Conservation (phyloP, 495 filamentous ascomycete species). For the Monascus purpureus region DNA sequence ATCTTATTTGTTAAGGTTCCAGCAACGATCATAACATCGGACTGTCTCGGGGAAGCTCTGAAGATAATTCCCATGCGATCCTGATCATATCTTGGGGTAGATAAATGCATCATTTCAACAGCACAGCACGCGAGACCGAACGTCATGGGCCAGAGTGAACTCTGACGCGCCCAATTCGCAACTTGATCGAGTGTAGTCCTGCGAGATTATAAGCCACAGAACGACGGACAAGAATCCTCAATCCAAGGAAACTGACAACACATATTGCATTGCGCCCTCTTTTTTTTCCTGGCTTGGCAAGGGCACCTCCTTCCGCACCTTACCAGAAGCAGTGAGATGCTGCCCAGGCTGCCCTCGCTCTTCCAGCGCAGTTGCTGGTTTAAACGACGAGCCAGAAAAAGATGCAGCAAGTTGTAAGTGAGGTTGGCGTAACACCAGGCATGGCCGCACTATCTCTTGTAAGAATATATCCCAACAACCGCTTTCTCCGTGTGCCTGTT, state of each 20-base stretch:
- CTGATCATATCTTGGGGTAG: slow-evolving; percentile 90
- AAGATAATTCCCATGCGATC: slow-evolving; percentile 95
- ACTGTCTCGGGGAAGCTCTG: slow-evolving; percentile 87
- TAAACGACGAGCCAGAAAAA: slow-evolving; percentile 29
- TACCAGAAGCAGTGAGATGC: slow-evolving; percentile 32
- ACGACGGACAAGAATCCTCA: neutral
- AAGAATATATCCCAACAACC: too few species aligned
- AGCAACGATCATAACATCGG: slow-evolving; percentile 96
- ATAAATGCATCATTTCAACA: slow-evolving; percentile 97
- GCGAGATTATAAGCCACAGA: slow-evolving; percentile 4
- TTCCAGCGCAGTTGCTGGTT: slow-evolving; percentile 29
- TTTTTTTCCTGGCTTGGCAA: slow-evolving; percentile 84
- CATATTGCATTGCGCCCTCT: slow-evolving; percentile 94
- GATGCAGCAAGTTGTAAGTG: slow-evolving; percentile 17
- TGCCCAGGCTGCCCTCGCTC: slow-evolving; percentile 27
- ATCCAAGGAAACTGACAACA: slow-evolving; percentile 54
- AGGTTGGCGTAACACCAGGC: slow-evolving; percentile 9
- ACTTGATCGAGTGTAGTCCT: slow-evolving; percentile 87
- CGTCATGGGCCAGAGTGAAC: slow-evolving; percentile 94
- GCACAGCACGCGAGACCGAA: slow-evolving; percentile 96
- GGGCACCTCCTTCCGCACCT: slow-evolving; percentile 60
- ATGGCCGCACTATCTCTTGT: slow-evolving; percentile 15
- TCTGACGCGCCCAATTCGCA: slow-evolving; percentile 88
- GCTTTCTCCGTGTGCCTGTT: too few species aligned
- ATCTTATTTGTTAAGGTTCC: slow-evolving; percentile 97